Evolutionary conservation across 2,329 filamentous ascomycete genomes (phyloP).

Genomic region (Aspergillus pseudoviridinutans): DNA sequence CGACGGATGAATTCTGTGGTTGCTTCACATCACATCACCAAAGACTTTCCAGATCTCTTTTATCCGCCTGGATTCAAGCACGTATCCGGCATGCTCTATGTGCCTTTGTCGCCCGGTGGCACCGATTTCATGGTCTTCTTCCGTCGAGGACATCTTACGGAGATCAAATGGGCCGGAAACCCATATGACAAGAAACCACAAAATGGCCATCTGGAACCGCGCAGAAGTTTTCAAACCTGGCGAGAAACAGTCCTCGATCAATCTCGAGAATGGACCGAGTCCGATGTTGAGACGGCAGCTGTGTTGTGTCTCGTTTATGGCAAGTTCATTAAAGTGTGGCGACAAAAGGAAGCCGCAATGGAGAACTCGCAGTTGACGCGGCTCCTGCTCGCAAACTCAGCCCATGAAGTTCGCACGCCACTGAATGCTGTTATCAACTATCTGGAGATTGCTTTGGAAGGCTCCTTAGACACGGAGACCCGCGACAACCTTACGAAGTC

Average conservation of each 20-base stretch:
- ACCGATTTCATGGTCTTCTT: constrained; percentile 89
- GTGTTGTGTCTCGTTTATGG: constrained; percentile 85
- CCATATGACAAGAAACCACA: constrained; percentile 62
- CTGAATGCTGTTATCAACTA: constrained; percentile 95
- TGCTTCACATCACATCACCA: constrained; percentile 69
- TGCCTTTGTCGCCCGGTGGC: constrained; percentile 72
- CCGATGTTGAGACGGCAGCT: constrained; percentile 83
- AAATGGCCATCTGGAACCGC: constrained; percentile 69
- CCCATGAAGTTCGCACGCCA: constrained; percentile 86
- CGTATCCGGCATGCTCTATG: constrained; percentile 75
- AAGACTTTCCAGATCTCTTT: constrained; percentile 75
- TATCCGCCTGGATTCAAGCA: constrained; percentile 75
- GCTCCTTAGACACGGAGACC: constrained; percentile 72
- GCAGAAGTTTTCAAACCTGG: constrained; percentile 79
- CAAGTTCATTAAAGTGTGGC: constrained; percentile 88
- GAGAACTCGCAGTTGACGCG: constrained; percentile 77
- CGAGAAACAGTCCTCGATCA: constrained; percentile 75
- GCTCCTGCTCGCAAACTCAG: constrained; percentile 78
- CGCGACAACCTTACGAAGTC: constrained; percentile 79
- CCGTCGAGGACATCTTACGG: constrained; percentile 69
- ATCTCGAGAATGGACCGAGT: constrained; percentile 82
- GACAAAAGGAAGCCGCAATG: constrained; percentile 80
- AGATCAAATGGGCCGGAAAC: constrained; percentile 74
- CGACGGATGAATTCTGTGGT: constrained; percentile 70
- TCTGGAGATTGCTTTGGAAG: constrained; percentile 84